Base-by-base conservation (phyloP, 2,329 filamentous ascomycete species). In the Basipetospora chlamydospora region DNA sequence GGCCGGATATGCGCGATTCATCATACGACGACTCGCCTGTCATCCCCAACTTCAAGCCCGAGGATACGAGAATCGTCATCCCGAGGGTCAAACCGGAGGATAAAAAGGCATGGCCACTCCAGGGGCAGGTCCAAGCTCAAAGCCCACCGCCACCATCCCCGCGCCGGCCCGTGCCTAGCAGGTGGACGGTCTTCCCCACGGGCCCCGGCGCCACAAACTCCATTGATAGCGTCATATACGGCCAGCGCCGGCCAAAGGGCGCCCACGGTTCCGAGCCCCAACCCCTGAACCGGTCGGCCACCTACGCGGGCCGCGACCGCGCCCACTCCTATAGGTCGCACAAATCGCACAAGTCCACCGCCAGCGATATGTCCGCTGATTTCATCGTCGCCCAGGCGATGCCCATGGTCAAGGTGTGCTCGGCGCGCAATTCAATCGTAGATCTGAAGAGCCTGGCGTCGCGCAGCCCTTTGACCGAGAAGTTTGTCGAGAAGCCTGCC, bases 301-400 rank as follows among this genome's bases (percentile, higher is more conserved):
- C 16, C 18, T 23, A 28, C 12, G 20, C 34, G n/a, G 35, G 35
- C 12, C 35, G 35, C n/a, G n/a, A n/a, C n/a, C n/a, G n/a, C n/a
- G n/a, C n/a, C n/a, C n/a, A n/a, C n/a, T n/a, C n/a, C n/a, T n/a
- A n/a, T n/a, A n/a, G n/a, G n/a, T n/a, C n/a, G n/a, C n/a, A n/a
- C n/a, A n/a, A n/a, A n/a, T n/a, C n/a, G n/a, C n/a, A n/a, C n/a
- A n/a, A n/a, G 18, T 37, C 28, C 3, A 31, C 10, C 15, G 21
- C 9, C 2, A 37, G 35, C 26, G 26, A 30, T 15, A 30, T 15
- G n/a, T 30, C 18, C 3, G 18, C n/a, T 9, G 37, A 41, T 16
- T 32, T 37, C 13, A 43, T 40, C 17, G 31, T 29, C 13, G 33
- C 38, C 11, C 42, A 42, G 33, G 26, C 31, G 6, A 29, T 41